A percentile compares a stretch with the other conserved stretches of the same genome.
These are phyloP conservation scores for Lyophyllum decastes DNA, from an alignment of 768 basidiomycete species.

Conservation along the genomic window DNA sequence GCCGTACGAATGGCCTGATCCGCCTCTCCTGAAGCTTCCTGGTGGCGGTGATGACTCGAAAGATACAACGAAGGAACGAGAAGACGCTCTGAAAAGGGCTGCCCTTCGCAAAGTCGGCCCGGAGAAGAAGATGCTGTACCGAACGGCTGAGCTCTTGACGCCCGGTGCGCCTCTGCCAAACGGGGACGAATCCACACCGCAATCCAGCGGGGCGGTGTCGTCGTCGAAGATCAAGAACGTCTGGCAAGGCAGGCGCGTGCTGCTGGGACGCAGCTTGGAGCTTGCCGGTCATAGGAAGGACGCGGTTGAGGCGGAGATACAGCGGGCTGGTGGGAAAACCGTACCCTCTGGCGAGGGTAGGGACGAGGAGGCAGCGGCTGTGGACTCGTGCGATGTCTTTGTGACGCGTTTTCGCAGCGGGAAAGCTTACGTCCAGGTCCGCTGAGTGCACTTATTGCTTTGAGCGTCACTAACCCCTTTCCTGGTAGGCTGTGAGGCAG, in stretches of 20 bases:
- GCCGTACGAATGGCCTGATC: constrained; percentile 77
- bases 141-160: constrained; percentile 30
- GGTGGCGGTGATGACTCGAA: constrained; percentile 24
- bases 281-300: constrained; percentile 47
- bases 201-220: constrained; percentile 7
- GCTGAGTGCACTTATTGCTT: constrained; percentile 14
- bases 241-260: constrained; percentile 60
- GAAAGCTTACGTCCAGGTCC: constrained; percentile 68
- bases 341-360: constrained; percentile 31
- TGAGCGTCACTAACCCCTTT: background rate
- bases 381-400: constrained; percentile 68
- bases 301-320: constrained; percentile 62
- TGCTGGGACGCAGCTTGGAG: constrained; percentile 63
- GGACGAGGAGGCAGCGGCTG: constrained; percentile 29
- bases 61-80: constrained; percentile 21
- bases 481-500: constrained; percentile 54
- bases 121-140: constrained; percentile 31
- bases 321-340: constrained; percentile 54
- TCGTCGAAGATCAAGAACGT: constrained; percentile 35
- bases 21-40: constrained; percentile 42
- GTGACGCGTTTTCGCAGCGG: constrained; percentile 73
- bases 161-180: constrained; percentile 22
- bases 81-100: constrained; percentile 22
- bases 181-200: background rate
- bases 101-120: constrained; percentile 26